phyloP scores from a whole-genome alignment of 495 filamentous ascomycete genomes.

The Achaetomiella virescens region DNA sequence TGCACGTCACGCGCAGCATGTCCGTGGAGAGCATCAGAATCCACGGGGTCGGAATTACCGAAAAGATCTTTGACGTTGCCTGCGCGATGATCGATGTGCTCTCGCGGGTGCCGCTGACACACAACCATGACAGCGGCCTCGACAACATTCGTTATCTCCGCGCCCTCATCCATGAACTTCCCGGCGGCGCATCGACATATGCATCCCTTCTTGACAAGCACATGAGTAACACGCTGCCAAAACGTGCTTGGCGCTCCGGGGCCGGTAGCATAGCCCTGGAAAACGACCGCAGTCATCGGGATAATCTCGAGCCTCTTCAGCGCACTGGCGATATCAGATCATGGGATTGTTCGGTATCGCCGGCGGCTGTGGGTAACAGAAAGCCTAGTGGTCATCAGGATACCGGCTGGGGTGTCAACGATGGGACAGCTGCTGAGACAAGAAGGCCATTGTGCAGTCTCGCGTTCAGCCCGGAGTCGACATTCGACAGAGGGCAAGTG shows the following conservation, averaged over 20 bases:
- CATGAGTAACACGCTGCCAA: background rate
- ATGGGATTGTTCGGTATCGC: too few species aligned
- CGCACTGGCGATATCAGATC: too few species aligned
- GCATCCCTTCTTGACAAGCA: background rate
- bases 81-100: slow-evolving; percentile 53
- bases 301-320: background rate
- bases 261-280: background rate
- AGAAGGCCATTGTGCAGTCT: too few species aligned
- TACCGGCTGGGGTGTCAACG: too few species aligned
- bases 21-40: slow-evolving; percentile 51
- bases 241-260: background rate
- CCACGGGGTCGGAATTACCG: slow-evolving; percentile 55
- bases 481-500: too few species aligned
- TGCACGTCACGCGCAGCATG: slow-evolving; percentile 46
- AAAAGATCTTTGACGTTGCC: slow-evolving; percentile 53
- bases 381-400: too few species aligned
- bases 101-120: slow-evolving; percentile 21
- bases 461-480: too few species aligned
- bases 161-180: background rate
- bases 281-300: background rate
- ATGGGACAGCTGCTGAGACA: too few species aligned
- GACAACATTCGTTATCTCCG: background rate
- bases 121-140: background rate
- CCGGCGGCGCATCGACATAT: slow-evolving; percentile 1
- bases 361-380: too few species aligned